phyloP scores from a whole-genome alignment of 805 yeast genomes.

The Candida corydali region DNA sequence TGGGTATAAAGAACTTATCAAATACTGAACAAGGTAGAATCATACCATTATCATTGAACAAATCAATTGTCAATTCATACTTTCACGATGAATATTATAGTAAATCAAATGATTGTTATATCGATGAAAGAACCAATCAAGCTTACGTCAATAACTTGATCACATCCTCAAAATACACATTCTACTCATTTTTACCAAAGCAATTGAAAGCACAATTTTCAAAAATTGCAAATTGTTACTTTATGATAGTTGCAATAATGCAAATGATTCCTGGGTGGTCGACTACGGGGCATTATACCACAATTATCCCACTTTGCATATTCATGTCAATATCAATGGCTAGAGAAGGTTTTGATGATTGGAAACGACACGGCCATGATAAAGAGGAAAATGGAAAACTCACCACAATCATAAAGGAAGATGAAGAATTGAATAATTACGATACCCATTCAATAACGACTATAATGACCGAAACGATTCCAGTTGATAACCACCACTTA shows the following conservation, averaged over 20 bases:
- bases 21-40: slow-evolving; percentile 67
- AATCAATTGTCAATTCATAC: slow-evolving; percentile 26
- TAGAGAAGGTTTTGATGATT: slow-evolving; percentile 93
- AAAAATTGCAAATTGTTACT: slow-evolving; percentile 87
- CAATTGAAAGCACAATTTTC: slow-evolving; percentile 90
- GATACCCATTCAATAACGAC: slow-evolving; percentile 37
- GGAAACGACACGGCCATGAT: slow-evolving; percentile 81
- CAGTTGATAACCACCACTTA: slow-evolving; percentile 7
- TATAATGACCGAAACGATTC: slow-evolving; percentile 35
- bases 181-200: slow-evolving; percentile 79
- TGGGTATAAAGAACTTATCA: slow-evolving; percentile 45
- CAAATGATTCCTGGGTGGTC: slow-evolving; percentile 98
- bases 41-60: slow-evolving; percentile 59
- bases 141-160: slow-evolving; percentile 67
- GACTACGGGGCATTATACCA: slow-evolving; percentile 92
- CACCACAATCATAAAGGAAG: slow-evolving; percentile 29
- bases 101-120: slow-evolving; percentile 22
- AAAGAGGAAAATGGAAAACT: slow-evolving; percentile 67
- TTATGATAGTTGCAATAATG: slow-evolving; percentile 82
- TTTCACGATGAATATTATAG: slow-evolving; percentile 28
- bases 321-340: slow-evolving; percentile 86
- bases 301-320: slow-evolving; percentile 81
- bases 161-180: slow-evolving; percentile 82
- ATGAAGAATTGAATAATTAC: slow-evolving; percentile 20
- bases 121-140: slow-evolving; percentile 66